Conservation (phyloP, 139 green algal genomes). For the Astrephomene gubernaculifera region DNA sequence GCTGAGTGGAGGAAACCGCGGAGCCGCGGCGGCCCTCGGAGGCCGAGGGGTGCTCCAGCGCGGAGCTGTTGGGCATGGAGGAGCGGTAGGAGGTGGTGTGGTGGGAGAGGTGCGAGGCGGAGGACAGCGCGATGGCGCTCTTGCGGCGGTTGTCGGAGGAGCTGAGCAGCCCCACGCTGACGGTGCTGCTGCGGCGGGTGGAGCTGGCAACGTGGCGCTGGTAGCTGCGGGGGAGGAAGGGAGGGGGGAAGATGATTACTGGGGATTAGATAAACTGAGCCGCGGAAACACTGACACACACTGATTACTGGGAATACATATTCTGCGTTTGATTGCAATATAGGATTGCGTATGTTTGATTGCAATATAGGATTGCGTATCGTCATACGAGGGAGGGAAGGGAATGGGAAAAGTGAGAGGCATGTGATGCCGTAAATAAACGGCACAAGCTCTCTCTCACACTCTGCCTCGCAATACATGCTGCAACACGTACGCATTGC, state of each 20-base stretch:
- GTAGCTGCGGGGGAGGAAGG: conserved; percentile 1
- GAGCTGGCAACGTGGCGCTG: conserved; percentile 31
- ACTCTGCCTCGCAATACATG: no score
- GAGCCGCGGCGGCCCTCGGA: conserved; percentile 4
- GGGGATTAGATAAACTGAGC: no score
- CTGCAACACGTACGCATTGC: no score
- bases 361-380: no score
- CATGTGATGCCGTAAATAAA: no score
- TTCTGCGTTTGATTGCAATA: no score
- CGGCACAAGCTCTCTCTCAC: no score
- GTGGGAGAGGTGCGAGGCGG: conserved; percentile 23
- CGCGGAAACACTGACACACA: no score
- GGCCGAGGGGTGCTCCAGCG: neutral
- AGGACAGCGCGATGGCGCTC: conserved; percentile 19
- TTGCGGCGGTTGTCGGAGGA: conserved; percentile 34
- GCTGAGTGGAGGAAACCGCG: neutral
- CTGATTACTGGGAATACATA: no score
- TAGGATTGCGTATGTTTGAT: no score
- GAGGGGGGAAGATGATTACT: neutral
- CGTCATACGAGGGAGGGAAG: no score
- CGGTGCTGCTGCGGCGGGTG: conserved; percentile 16
- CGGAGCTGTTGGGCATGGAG: conserved; percentile 4
- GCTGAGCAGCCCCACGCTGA: neutral
- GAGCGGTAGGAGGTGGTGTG: conserved; percentile 17
- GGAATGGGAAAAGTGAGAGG: no score